Base-by-base conservation (phyloP, 164 flowering plant species). In the Sedum album region DNA sequence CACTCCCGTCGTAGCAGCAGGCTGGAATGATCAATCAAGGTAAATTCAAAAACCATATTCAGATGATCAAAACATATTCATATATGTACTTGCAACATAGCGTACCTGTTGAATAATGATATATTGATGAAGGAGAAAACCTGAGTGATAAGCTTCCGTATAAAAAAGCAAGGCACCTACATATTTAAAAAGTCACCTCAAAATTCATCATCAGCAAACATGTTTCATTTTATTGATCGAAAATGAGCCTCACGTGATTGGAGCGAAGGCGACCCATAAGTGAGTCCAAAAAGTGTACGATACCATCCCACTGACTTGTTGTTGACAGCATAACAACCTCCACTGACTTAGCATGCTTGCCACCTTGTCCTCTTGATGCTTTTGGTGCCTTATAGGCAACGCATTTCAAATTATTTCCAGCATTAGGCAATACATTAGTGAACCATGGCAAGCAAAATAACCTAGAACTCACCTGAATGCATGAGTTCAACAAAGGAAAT, bases 71-170 rank as follows among this genome's bases (percentile, higher is more conserved):
- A 10, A 55, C 31, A 23, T 23, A 55, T 55, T 23, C 25, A 31
- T 35, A 1, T 6, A 35, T 65, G 46, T 35, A 23, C 14, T 11
- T 15, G 65, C 30, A 26, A 36, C 13, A 69, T 4, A 20, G 71
- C 73, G 62, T 74, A 90, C 99, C 99, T 90, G 80, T 95, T 95
- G 76, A 95, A 92, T 62, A 95, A 88, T 15, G 85, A 83, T 57
- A 90, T 85, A 71, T 95, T 95, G 80, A 95, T 88, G 87, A 88
- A 95, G 35, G 96, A 92, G 81, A 95, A 92, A 66, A 92, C 96
- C 75, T 95, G 97, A 35, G 94, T 92, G 62, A 85, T 79, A 41
- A 95, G 89, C 85, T 90, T 92, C 46, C 99, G 88, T 66, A 92
- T 87, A 70, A 92, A 90, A 71, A 90, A 90, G 11, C 96, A 90